phyloP scores from a whole-genome alignment of 345 rosid genomes.

The Lumnitzera littorea region DNA sequence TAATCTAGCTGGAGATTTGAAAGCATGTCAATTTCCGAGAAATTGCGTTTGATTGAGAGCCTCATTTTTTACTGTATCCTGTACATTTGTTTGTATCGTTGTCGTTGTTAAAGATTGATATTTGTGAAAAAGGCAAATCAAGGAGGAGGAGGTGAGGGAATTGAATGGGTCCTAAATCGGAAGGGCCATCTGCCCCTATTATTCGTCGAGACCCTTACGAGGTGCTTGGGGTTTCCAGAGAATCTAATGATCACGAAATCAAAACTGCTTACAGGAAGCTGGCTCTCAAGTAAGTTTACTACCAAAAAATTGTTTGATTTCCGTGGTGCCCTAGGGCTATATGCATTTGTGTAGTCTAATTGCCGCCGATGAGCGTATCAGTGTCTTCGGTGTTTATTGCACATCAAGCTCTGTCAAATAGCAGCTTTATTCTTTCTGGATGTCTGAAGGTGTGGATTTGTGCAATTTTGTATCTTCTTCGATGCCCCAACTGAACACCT shows the following conservation, averaged over 20 bases:
- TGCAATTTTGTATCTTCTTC: too few species aligned
- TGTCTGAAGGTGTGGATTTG: too few species aligned
- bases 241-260: conserved; percentile 88
- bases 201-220: conserved; percentile 85
- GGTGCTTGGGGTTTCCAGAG: conserved; percentile 76
- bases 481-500: too few species aligned
- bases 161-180: conserved; percentile 52
- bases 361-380: too few species aligned
- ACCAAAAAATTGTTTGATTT: not conserved
- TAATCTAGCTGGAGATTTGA: too few species aligned
- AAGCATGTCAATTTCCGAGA: too few species aligned
- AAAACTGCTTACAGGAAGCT: conserved; percentile 92
- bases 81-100: conserved; percentile 2
- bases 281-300: conserved; percentile 78
- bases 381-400: too few species aligned
- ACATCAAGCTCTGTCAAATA: too few species aligned
- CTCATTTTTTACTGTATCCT: conserved; percentile 9
- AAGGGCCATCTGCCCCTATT: conserved; percentile 64
- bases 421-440: too few species aligned
- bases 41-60: too few species aligned
- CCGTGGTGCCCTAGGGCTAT: not conserved
- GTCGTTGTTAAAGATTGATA: conserved; percentile 24
- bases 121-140: conserved; percentile 1
- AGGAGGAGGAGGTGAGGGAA: conserved; percentile 4
- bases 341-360: too few species aligned